Base-by-base conservation (phyloP, 306 rosid genomes). In the Spatholobus suberectus region DNA sequence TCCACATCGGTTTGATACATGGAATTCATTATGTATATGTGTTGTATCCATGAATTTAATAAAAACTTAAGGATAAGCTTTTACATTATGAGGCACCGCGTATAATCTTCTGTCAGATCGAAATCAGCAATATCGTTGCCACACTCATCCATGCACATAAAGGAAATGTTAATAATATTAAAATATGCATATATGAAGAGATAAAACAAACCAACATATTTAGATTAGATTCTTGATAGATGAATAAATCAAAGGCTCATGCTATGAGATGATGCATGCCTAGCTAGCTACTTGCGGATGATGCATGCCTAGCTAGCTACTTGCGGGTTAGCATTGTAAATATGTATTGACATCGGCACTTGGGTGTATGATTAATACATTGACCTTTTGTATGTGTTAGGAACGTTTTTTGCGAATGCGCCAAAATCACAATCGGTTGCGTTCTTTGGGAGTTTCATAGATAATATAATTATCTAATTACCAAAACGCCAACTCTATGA, bases 91-190 rank as follows among this genome's bases (percentile, higher is more conserved):
- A n/a, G 74, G 20, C 24, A 62, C 58, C 47, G 78, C 74, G 13
- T 40, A 77, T 54, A 77, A 72, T 78, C 73, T 67, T 58, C 32
- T 65, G 87, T 76, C 87, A 84, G 88, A n/a, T n/a, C n/a, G n/a
- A 75, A 71, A 59, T 75, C 68, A 35, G 18, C 59, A 27, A 54
- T 57, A 66, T 61, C 51, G 20, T 71, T 58, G 57, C 49, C 54
- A 71, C 57, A 1, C 47, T 65, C 82, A 69, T 78, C 18, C 85
- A 80, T 76, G 82, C 79, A 47, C 78, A 74, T 58, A 35, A 55
- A 62, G 26, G 1, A 21, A 75, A 37, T 26, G 0, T 23, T 37
- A 13, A 41, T 3, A 49, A 9, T 2, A 7, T 26, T 2, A 47
- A 35, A 9, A 21, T 2, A 38, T 0, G n/a, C 4, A 67, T 17